Base-by-base conservation (phyloP, 2,329 filamentous ascomycete species). In the Penicillium glabrum region DNA sequence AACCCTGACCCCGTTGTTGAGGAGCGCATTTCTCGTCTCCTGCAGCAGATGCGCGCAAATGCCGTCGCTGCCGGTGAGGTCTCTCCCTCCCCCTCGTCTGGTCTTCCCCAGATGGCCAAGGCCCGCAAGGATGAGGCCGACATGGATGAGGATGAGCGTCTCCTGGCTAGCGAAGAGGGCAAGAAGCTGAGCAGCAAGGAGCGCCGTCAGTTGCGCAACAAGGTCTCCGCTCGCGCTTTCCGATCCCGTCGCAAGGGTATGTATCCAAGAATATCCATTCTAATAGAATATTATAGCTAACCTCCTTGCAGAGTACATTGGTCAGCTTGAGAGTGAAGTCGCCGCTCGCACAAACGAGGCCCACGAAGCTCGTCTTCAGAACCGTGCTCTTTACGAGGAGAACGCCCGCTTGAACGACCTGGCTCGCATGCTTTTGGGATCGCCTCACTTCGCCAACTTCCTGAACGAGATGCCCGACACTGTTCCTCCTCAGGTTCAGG, bases 171-270 rank as follows among this genome's bases (percentile, higher is more conserved):
- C 59, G 95, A 99, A 69, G 93, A 97, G 78, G 95, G 93, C 69
- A 99, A 99, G 87, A 97, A 97, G 81, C 84, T 99, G n/a, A 95
- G 88, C 77, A 96, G 91, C 82, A 98, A 98, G 80, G 93, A 98
- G 78, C 88, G 95, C 59, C 88, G 95, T 65, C 95, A 98, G 77
- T 84, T 99, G n/a, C 87, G 95, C 62, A 99, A 99, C 84, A 99
- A 99, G 79, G 95, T 99, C 5, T 99, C 95, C 43, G 95, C 95
- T 61, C 91, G 95, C 66, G 93, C 93, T 51, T 99, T 99, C 86
- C 89, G 95, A 55, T 97, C 93, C n/a, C 84, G 95, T 68, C 89
- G 95, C 83, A 99, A 99, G 83, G 93, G 93, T 97, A 87, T 82
- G 55, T 41, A 39, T 83, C 53, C 9, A 7, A 19, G 7, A 19